Evolutionary conservation across 2,329 filamentous ascomycete species (phyloP).

Genomic region (Dactylellina leptospora): DNA sequence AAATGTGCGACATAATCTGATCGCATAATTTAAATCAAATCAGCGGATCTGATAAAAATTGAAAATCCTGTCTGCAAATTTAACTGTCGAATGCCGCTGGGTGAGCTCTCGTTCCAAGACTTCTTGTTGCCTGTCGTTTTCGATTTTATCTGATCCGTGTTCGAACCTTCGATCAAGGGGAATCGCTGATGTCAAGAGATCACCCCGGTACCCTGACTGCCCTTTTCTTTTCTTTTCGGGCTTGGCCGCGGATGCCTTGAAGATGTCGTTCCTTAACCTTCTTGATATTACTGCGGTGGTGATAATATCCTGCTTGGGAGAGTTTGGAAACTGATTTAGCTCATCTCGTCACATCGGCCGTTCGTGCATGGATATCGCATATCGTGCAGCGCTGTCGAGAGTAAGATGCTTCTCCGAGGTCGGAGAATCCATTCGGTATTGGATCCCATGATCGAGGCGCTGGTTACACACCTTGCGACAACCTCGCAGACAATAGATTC

Average conservation of each 20-base stretch:
- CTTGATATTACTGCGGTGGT: too few relatives aligned
- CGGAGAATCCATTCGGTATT: constrained; percentile 17
- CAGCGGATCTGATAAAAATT: constrained; percentile 47
- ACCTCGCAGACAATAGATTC: not conserved
- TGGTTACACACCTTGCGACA: not conserved
- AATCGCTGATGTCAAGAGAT: constrained; percentile 33
- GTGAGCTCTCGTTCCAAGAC: constrained; percentile 10
- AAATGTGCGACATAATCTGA: constrained; percentile 30
- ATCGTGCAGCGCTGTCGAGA: not conserved
- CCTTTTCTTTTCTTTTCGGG: too few relatives aligned
- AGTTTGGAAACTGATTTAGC: constrained; percentile 4
- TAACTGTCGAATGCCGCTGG: too few relatives aligned
- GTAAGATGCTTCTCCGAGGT: constrained; percentile 27
- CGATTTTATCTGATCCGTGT: constrained; percentile 50
- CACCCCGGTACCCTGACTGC: constrained; percentile 18
- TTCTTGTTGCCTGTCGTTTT: constrained; percentile 4
- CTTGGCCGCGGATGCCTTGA: constrained; percentile 52
- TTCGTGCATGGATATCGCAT: too few relatives aligned
- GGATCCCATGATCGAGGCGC: constrained; percentile 2
- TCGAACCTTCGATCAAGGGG: constrained; percentile 22
- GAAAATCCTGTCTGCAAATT: too few relatives aligned
- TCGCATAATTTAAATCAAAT: constrained; percentile 46
- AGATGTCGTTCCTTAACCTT: too few relatives aligned
- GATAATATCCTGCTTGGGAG: too few relatives aligned
- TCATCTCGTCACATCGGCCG: constrained; percentile 28